Evolutionary conservation across 805 yeast species (phyloP).

Genomic region (Lachancea nothofagi): DNA sequence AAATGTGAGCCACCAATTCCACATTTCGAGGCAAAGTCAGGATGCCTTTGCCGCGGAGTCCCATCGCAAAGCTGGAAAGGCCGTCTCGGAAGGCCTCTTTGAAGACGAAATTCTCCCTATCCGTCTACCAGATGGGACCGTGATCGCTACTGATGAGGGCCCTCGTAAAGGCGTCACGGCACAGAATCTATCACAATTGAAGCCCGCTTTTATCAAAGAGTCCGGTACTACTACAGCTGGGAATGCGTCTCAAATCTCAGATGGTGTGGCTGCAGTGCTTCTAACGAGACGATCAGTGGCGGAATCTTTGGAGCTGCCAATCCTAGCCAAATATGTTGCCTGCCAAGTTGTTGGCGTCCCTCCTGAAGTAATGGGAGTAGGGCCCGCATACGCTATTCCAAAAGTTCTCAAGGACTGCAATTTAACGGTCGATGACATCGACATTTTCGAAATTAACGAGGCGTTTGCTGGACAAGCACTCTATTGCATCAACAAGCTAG

Average conservation of each 20-base stretch:
- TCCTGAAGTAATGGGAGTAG: constrained; percentile 96
- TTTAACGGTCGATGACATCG: constrained; percentile 57
- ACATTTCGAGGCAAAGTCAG: constrained; percentile 63
- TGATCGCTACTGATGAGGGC: constrained; percentile 75
- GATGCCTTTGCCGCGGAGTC: constrained; percentile 88
- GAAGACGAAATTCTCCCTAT: constrained; percentile 86
- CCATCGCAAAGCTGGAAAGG: constrained; percentile 75
- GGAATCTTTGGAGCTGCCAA: constrained; percentile 60
- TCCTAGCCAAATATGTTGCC: constrained; percentile 74
- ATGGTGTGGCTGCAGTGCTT: constrained; percentile 90
- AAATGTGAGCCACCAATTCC: constrained; percentile 69
- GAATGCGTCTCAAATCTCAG: constrained; percentile 92
- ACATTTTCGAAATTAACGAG: constrained; percentile 85
- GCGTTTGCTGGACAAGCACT: constrained; percentile 96
- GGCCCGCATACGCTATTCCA: constrained; percentile 96
- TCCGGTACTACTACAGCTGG: constrained; percentile 89
- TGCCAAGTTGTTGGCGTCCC: constrained; percentile 88
- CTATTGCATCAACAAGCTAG: constrained; percentile 59
- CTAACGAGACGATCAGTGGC: constrained; percentile 85
- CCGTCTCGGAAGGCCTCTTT: constrained; percentile 68
- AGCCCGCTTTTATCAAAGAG: constrained; percentile 79
- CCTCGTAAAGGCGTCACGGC: constrained; percentile 85
- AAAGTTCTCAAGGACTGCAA: constrained; percentile 59
- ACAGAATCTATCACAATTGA: constrained; percentile 63
- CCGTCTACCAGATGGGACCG: constrained; percentile 42